A percentile compares a stretch with the other conserved stretches of the same genome.
Conservation (phyloP, 768 basidiomycete species). For the Russula sp. region DNA sequence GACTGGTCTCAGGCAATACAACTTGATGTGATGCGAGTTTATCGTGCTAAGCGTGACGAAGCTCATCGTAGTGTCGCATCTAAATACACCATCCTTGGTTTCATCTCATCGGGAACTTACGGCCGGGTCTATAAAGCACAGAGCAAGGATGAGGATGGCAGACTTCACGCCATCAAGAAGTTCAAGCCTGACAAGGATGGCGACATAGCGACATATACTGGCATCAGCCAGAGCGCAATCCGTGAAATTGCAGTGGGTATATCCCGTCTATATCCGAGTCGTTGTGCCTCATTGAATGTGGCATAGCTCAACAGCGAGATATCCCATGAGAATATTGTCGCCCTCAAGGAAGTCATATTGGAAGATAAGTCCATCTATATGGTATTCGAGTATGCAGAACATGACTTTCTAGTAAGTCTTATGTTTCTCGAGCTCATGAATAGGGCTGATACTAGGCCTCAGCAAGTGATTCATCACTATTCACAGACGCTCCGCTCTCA, state of each 20-base stretch:
- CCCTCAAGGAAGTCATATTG: conserved; percentile 89
- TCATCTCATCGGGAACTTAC: conserved; percentile 97
- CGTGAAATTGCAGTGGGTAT: conserved; percentile 86
- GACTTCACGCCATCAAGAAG: conserved; percentile 95
- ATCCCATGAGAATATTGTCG: conserved; percentile 83
- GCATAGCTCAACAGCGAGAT: conserved; percentile 82
- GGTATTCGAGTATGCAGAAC: conserved; percentile 99
- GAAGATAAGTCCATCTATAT: conserved; percentile 99
- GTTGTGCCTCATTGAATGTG: conserved; percentile 19
- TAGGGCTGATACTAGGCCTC: not conserved
- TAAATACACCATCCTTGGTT: conserved; percentile 90
- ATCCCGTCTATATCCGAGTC: not conserved
- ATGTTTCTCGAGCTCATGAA: not conserved
- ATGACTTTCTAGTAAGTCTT: conserved; percentile 83
- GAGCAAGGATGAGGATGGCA: conserved; percentile 60
- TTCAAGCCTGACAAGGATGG: conserved; percentile 99
- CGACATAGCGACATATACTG: conserved; percentile 91
- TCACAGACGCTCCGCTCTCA: conserved; percentile 79
- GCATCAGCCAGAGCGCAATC: conserved; percentile 96
- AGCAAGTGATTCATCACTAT: conserved; percentile 99
- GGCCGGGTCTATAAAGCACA: conserved; percentile 98
- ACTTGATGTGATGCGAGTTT: conserved; percentile 79
- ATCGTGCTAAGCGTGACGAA: conserved; percentile 72
- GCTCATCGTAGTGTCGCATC: conserved; percentile 61
- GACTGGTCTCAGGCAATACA: conserved; percentile 21